Conservation (phyloP, 163 green algal genomes). For the Scenedesmus sp. region DNA sequence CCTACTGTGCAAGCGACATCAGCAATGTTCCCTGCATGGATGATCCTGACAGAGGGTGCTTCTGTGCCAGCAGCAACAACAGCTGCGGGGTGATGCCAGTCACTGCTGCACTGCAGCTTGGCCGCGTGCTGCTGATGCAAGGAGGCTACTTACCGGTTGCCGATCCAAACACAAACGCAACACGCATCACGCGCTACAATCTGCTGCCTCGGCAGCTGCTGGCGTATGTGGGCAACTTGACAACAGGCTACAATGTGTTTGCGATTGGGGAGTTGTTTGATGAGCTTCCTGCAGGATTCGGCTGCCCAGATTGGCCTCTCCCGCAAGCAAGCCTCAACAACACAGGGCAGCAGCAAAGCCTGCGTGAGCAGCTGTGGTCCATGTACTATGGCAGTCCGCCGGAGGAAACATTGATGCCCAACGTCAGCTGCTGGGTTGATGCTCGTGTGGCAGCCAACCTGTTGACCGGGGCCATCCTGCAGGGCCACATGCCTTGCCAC, state of each 20-base stretch:
- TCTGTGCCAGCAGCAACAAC: neutral
- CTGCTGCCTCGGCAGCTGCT: neutral
- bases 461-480: neutral
- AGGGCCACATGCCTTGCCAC: neutral
- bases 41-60: neutral
- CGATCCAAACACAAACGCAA: too few species aligned
- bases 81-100: neutral
- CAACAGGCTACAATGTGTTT: too few species aligned
- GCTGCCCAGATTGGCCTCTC: neutral
- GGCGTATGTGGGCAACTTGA: neutral
- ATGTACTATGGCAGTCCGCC: neutral
- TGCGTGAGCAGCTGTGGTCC: neutral
- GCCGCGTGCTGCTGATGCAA: neutral
- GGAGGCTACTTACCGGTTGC: neutral
- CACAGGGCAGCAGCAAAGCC: neutral
- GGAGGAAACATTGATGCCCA: neutral
- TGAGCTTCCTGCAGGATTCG: neutral
- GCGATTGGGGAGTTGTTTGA: neutral
- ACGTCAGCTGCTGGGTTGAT: neutral
- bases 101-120: neutral
- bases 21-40: neutral
- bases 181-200: neutral
- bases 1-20: neutral
- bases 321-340: neutral
- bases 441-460: neutral